phyloP scores from a whole-genome alignment of 352 stramenopile species.

The Phytopythium sindhum region DNA sequence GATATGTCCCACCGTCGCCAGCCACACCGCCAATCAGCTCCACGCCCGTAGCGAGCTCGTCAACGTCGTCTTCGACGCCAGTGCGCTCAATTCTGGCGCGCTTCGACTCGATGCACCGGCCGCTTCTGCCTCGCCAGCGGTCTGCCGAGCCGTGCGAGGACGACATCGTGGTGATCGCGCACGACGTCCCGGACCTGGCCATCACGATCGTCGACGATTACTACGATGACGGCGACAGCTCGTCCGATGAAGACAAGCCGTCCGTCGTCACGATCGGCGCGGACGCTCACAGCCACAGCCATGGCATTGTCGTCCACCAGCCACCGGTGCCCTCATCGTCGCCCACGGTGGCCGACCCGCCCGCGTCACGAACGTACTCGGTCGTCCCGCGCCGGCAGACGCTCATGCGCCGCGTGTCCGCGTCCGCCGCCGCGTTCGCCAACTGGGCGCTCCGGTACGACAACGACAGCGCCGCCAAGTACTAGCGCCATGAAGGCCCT shows the following conservation, averaged over 20 bases:
- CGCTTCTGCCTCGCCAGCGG: conserved; percentile 25
- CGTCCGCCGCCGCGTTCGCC: conserved; percentile 25
- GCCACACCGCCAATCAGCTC: not conserved
- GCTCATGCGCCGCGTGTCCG: conserved; percentile 23
- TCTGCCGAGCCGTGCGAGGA: conserved; percentile 20
- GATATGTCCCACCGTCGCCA: not conserved
- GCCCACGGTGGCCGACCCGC: not conserved
- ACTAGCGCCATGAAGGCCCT: not conserved
- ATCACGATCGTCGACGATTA: conserved; percentile 15
- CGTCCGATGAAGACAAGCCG: conserved; percentile 17
- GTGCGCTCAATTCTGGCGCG: conserved; percentile 1
- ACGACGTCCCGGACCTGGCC: conserved; percentile 9
- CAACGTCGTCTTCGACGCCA: conserved; percentile 14
- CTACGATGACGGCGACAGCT: conserved; percentile 18
- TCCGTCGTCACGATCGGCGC: conserved; percentile 13
- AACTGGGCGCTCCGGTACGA: conserved; percentile 34
- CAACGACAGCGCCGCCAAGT: conserved; percentile 6
- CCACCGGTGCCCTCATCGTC: not conserved
- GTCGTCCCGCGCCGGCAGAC: conserved; percentile 25
- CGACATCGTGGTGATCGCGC: conserved; percentile 32
- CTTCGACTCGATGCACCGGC: conserved; percentile 27
- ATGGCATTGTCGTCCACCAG: not conserved
- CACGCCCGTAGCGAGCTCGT: not conserved
- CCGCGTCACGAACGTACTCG: conserved; percentile 19
- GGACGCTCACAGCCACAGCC: not conserved